Conservation (phyloP, 2,329 filamentous ascomycete genomes). For the Aschersonia sp. region DNA sequence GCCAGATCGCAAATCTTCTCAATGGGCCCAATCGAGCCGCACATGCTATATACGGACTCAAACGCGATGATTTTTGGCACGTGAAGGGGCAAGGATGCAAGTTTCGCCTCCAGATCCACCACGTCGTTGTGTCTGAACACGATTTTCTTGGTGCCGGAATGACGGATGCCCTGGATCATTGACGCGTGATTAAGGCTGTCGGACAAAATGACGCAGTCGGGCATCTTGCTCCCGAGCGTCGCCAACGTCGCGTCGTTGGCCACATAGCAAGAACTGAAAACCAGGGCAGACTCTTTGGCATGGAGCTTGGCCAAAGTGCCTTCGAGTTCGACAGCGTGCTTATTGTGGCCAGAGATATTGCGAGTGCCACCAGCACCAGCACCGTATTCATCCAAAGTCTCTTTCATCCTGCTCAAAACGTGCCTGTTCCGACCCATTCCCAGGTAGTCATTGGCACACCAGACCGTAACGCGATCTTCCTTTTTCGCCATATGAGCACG, state of each 20-base stretch:
- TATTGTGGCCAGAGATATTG: slow-evolving; percentile 97
- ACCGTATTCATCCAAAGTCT: slow-evolving; percentile 87
- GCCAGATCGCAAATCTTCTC: slow-evolving; percentile 91
- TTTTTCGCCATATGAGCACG: slow-evolving; percentile 77
- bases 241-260: slow-evolving; percentile 95
- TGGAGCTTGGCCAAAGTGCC: slow-evolving; percentile 73
- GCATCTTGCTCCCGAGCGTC: slow-evolving; percentile 91
- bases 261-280: slow-evolving; percentile 96
- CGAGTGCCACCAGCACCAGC: slow-evolving; percentile 89
- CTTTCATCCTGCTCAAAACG: slow-evolving; percentile 83
- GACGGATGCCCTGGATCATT: slow-evolving; percentile 98
- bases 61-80: slow-evolving; percentile 97
- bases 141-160: slow-evolving; percentile 92
- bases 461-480: slow-evolving; percentile 84
- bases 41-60: slow-evolving; percentile 99
- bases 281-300: slow-evolving; percentile 78
- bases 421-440: slow-evolving; percentile 89
- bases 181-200: slow-evolving; percentile 96
- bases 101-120: slow-evolving; percentile 80
- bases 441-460: slow-evolving; percentile 98
- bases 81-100: slow-evolving; percentile 71
- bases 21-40: slow-evolving; percentile 90
- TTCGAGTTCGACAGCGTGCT: slow-evolving; percentile 80
- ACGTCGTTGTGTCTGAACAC: slow-evolving; percentile 98
- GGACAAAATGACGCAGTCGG: slow-evolving; percentile 93